Evolutionary conservation across 768 basidiomycete genomes (phyloP), one percentile per base, ranked within the genome.

Genomic region (Lactarius indigo): DNA sequence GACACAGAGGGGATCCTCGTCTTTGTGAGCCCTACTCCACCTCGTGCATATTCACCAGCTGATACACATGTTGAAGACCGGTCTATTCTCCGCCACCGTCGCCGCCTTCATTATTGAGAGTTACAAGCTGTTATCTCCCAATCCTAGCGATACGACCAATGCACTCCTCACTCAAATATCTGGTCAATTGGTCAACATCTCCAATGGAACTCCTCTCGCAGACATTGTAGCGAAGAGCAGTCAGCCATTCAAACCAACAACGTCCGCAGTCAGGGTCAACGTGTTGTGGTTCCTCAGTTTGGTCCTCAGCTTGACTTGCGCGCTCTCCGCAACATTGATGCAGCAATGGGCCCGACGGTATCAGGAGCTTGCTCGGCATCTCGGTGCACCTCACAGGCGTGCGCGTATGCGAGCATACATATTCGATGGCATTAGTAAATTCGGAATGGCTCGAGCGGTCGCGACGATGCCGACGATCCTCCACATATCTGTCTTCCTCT

Each of bases 151-250:
- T 5, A 39, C 39, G 39, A 39, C 39, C 39, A 39, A 39, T 17
- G 15, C 39, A 13, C 39, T 39, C 39, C 61, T 63, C n/a, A 31
- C 50, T 18, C 61, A 63, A 39, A 26, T 63, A 50, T 63, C 61
- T 55, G 18, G 9, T 10, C 61, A 63, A 55, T 31, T 63, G 18
- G 23, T 26, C 31, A 33, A 30, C 12, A 54, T 54, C 39, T 39
- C 39, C 17, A 39, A 17, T 13, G 39, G 39, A 5, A 39, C 13
- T 5, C 39, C 39, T 17, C 39, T 39, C 15, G 15, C 39, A 15
- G 6, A 10, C 12, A 3, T 23, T 12, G 10, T n/a, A 47, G n/a
- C n/a, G n/a, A 3, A 47, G n/a, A 23, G 10, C n/a, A n/a, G 20
- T 12, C 47, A 47, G n/a, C 47, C 47, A 12, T 47, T 47, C 47